Base-by-base conservation (phyloP, 73 alveolate species). In the Paraurostyla sp. region DNA sequence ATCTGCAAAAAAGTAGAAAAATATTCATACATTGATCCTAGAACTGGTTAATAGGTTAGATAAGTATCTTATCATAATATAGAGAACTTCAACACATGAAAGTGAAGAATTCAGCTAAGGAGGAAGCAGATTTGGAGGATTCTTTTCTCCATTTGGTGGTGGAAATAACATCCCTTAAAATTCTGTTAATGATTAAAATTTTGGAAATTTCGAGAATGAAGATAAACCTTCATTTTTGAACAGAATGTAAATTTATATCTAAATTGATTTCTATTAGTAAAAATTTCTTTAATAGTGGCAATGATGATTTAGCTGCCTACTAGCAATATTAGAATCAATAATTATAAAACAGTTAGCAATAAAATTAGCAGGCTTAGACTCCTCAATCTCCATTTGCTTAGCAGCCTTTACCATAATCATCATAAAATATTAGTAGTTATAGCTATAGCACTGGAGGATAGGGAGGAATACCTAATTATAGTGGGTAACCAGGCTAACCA, bases 1-100 rank as follows among this genome's bases (percentile, higher is more conserved):
- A 88, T 88, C 20, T 88, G 94, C 87, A 88, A 88, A 43, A 57
- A 48, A 40, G 83, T 80, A 0, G 45, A 36, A 6, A 76, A 80
- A 29, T 65, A 58, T 35, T 22, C 46, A 18, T 75, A 46, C 33
- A 42, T n/a, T 16, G 94, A 88, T 32, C 94, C 94, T 18, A n/a
- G 20, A 11, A 88, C 94, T 3, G 94, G 94, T 3, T 29, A 45
- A 65, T 35, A 25, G 7, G 82, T 65, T 38, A 65, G 58, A 27
- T 23, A 4, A 20, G 13, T 59, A 6, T 18, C 3, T 65, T 7
- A 38, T 33, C 1, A 65, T 2, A 38, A 65, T 7, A 22, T 38
- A 36, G 25, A 65, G 58, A 65, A 35, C 9, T 4, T 65, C 33
- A 38, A n/a, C n/a, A n/a, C n/a, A n/a, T n/a, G 82, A 65, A 36